phyloP scores from a whole-genome alignment of 2,329 filamentous ascomycete genomes.

The Alternaria triticina region DNA sequence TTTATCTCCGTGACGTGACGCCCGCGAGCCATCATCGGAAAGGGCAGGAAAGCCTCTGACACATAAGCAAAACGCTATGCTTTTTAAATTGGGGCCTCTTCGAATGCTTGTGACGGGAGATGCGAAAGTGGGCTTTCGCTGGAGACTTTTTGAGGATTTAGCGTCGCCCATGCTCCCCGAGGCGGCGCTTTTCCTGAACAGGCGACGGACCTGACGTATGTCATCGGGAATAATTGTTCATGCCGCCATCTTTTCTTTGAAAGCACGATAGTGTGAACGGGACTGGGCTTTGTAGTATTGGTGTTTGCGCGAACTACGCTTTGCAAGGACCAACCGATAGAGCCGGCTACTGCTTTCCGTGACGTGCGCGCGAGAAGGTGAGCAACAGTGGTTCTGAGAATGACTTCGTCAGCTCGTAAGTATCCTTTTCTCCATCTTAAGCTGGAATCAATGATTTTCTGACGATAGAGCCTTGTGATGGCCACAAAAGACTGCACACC shows the following conservation, averaged over 20 bases:
- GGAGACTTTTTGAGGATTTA: background rate
- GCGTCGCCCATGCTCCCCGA: background rate
- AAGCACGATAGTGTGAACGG: background rate
- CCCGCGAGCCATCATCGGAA: background rate
- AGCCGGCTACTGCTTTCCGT: background rate
- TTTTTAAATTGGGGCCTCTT: constrained; percentile 1
- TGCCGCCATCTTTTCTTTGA: background rate
- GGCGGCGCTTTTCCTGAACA: background rate
- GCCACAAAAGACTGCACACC: background rate
- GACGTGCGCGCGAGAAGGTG: background rate
- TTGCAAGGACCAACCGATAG: background rate
- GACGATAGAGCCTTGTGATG: background rate
- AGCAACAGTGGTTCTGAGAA: background rate
- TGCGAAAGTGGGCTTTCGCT: background rate
- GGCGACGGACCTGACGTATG: background rate
- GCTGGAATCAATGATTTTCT: background rate
- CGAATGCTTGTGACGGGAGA: constrained; percentile 1
- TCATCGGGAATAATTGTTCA: background rate
- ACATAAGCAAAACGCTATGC: background rate
- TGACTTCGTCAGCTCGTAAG: background rate
- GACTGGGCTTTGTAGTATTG: background rate
- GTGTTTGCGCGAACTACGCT: background rate
- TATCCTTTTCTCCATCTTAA: background rate
- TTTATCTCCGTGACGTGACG: constrained; percentile 6
- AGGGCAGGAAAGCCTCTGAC: background rate